phyloP scores from a whole-genome alignment of 805 yeast genomes.

The Yamadazyma paraphyllophila region DNA sequence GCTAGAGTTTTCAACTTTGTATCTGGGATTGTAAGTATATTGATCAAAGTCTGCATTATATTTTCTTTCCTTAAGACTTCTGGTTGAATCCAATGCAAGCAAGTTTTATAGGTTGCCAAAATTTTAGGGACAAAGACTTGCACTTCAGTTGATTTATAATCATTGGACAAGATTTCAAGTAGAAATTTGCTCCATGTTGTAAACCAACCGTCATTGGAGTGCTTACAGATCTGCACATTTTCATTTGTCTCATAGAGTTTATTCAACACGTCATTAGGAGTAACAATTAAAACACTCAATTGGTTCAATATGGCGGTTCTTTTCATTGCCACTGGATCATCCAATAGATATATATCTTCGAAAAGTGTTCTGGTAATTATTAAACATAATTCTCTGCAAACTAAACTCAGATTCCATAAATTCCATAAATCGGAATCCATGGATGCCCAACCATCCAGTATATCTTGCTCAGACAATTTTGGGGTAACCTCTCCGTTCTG shows the following conservation, averaged over 20 bases:
- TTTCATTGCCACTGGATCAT: constrained; percentile 85
- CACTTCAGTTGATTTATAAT: constrained; percentile 23
- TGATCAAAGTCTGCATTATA: constrained; percentile 60
- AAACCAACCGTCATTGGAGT: constrained; percentile 84
- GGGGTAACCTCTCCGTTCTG: constrained; percentile 13
- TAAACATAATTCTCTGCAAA: constrained; percentile 72
- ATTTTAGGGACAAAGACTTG: constrained; percentile 59
- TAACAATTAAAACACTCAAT: constrained; percentile 77
- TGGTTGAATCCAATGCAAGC: constrained; percentile 89
- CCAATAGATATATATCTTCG: constrained; percentile 89
- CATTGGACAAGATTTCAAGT: constrained; percentile 32
- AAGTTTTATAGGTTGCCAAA: constrained; percentile 80
- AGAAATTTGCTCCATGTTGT: constrained; percentile 56
- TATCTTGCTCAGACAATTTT: constrained; percentile 42
- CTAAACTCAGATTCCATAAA: constrained; percentile 66
- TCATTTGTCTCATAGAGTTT: constrained; percentile 64
- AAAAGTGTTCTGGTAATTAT: constrained; percentile 81
- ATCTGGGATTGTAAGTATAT: constrained; percentile 56
- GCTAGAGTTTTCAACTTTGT: constrained; percentile 76
- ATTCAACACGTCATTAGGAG: constrained; percentile 65
- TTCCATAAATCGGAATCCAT: constrained; percentile 79
- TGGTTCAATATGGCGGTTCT: constrained; percentile 77
- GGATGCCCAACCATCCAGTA: constrained; percentile 71
- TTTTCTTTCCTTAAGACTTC: constrained; percentile 65
- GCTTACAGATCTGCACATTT: constrained; percentile 61